phyloP scores from a whole-genome alignment of 148 eudicot genomes.

The Amaranthus palmeri region DNA sequence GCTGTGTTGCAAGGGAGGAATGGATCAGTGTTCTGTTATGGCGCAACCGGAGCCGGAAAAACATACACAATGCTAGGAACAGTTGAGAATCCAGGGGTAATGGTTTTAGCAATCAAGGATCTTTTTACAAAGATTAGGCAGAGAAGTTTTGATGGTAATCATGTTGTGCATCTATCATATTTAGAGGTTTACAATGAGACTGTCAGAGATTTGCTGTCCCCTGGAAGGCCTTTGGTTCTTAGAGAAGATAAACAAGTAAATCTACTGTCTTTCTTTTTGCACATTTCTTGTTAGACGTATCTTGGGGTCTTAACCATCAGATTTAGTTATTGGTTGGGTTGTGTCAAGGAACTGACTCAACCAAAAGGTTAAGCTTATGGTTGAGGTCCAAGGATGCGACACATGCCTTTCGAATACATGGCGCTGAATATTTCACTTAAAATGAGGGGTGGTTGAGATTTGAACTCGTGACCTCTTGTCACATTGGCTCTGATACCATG shows the following conservation, averaged over 20 bases:
- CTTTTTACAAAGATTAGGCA: constrained; percentile 72
- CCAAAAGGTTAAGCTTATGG: too few relatives aligned
- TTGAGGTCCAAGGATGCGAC: too few relatives aligned
- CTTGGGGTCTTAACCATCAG: too few relatives aligned
- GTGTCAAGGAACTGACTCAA: too few relatives aligned
- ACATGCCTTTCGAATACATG: too few relatives aligned
- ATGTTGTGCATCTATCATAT: constrained; percentile 77
- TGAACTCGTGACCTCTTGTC: too few relatives aligned
- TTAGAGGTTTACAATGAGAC: constrained; percentile 93
- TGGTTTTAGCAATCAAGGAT: constrained; percentile 88
- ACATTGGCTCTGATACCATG: too few relatives aligned
- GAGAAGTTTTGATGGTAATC: constrained; percentile 75
- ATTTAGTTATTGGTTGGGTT: too few relatives aligned
- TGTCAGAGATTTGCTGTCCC: constrained; percentile 82
- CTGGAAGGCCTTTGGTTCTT: constrained; percentile 82
- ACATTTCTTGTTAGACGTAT: background rate
- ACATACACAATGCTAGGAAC: constrained; percentile 89
- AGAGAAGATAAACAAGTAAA: constrained; percentile 88
- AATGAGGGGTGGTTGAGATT: too few relatives aligned
- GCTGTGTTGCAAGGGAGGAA: constrained; percentile 81
- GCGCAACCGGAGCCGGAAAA: constrained; percentile 92
- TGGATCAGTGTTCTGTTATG: constrained; percentile 88
- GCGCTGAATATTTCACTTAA: too few relatives aligned
- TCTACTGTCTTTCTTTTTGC: background rate
- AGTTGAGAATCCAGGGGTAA: constrained; percentile 76